Evolutionary conservation across 192 early-diverging fungal species (phyloP).

Genomic region (Coemansia sp.): DNA sequence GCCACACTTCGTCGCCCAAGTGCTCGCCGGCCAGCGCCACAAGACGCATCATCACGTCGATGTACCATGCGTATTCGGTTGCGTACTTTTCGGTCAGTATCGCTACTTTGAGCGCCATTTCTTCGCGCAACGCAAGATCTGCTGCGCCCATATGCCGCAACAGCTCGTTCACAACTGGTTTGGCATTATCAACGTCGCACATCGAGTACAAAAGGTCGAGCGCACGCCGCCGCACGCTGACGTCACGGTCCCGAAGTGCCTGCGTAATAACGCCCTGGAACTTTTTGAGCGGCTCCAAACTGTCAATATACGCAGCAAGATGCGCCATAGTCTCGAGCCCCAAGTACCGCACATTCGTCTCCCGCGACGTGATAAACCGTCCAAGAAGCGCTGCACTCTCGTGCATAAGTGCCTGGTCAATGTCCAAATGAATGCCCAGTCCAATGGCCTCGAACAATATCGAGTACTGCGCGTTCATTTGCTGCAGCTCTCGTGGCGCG

Average conservation of each 20-base stretch:
- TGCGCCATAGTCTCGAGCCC: slow-evolving; percentile 98
- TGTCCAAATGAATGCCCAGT: slow-evolving; percentile 89
- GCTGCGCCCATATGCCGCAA: slow-evolving; percentile 86
- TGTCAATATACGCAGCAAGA: slow-evolving; percentile 79
- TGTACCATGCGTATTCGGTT: slow-evolving; percentile 97
- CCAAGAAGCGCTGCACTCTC: slow-evolving; percentile 84
- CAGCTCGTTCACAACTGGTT: slow-evolving; percentile 86
- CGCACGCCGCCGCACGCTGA: slow-evolving; percentile 92
- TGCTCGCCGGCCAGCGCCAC: slow-evolving; percentile 94
- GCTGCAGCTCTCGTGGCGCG: slow-evolving; percentile 92
- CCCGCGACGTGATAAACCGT: slow-evolving; percentile 88
- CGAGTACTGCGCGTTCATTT: slow-evolving; percentile 97
- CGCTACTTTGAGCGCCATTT: slow-evolving; percentile 98
- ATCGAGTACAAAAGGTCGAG: slow-evolving; percentile 96
- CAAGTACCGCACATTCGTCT: slow-evolving; percentile 97
- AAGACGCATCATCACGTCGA: slow-evolving; percentile 95
- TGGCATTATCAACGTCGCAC: slow-evolving; percentile 88
- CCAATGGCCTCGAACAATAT: slow-evolving; percentile 98
- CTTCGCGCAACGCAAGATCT: slow-evolving; percentile 89
- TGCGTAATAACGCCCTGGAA: slow-evolving; percentile 86
- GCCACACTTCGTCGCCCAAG: slow-evolving; percentile 97
- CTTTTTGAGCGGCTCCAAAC: slow-evolving; percentile 77
- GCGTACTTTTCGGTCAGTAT: slow-evolving; percentile 98
- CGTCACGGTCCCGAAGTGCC: slow-evolving; percentile 95
- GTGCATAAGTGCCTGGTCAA: slow-evolving; percentile 79